Evolutionary conservation across 2,329 filamentous ascomycete genomes (phyloP), one percentile per base, ranked within the genome.

Genomic region (Cladosporium colombiae): DNA sequence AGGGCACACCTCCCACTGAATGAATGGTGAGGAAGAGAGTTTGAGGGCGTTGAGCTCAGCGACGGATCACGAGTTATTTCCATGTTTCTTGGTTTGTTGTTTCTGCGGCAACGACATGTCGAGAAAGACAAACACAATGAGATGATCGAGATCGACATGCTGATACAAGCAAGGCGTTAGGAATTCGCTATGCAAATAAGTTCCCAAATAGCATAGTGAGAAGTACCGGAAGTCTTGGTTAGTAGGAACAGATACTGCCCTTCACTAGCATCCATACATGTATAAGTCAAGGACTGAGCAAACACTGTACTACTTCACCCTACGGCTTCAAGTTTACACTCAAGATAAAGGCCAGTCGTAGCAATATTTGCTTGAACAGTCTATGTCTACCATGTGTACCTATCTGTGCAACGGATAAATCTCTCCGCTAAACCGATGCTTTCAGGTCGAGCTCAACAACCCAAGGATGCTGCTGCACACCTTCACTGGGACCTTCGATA

Each of bases 381-480:
- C 4, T 21, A 8, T 3, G 3, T 46, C 7, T 46, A 21, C n/a
- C 40, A 46, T 46, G 40, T n/a, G 10, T 46, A 21, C 23, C n/a
- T 46, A 46, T 21, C 10, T 46, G 40, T 21, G 10, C n/a, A 21
- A 23, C 8, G 10, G n/a, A n/a, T 21, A 46, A 21, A 3, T 27
- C 23, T 16, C 13, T 18, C 14, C 49, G 13, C 25, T 52, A 52
- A 27, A 23, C 18, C 14, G 52, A 56, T 56, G 44, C 23, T 11
- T 74, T 71, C 31, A 87, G 74, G 29, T 82, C 79, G 6, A 86
- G 66, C 13, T 86, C 81, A 5, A 88, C 74, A 2, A 87, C 21
- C 84, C 84, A 88, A 0, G 84, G 82, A 50, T 88, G 84, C 11
- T 75, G 70, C 13, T 80, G 77, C n/a, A 72, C 65, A 21, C 82